Evolutionary conservation across 192 early-diverging fungal species (phyloP).

Genomic region (Entophlyctis luteolus): DNA sequence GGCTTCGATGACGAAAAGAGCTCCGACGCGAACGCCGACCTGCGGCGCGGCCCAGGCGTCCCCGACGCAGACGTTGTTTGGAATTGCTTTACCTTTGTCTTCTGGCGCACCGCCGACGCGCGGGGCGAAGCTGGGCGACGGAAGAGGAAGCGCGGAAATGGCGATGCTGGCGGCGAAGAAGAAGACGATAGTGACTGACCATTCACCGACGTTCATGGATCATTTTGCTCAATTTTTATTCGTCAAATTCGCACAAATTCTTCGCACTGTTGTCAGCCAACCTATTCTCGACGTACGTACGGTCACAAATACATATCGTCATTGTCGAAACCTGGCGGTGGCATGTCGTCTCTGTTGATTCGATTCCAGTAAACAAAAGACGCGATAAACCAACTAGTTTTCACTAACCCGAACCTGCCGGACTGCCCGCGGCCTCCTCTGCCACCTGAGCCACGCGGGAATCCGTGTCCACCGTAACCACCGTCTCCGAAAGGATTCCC

Average conservation of each 20-base stretch:
- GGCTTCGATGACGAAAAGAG: constrained; percentile 84
- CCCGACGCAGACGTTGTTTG: neutral
- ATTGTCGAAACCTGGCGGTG: constrained; percentile 54
- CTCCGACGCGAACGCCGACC: constrained; percentile 68
- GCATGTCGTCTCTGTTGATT: constrained; percentile 74
- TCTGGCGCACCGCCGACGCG: neutral
- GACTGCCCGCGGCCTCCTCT: constrained; percentile 18
- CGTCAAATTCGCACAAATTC: too few relatives aligned
- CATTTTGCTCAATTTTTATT: too few relatives aligned
- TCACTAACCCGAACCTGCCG: constrained; percentile 12
- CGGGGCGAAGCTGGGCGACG: neutral
- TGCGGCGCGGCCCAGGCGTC: neutral
- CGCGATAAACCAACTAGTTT: neutral
- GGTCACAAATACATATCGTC: constrained; percentile 38
- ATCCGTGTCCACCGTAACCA: constrained; percentile 19
- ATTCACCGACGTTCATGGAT: too few relatives aligned
- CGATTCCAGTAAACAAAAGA: constrained; percentile 44
- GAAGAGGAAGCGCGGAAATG: neutral
- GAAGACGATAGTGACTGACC: too few relatives aligned
- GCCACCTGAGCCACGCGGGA: constrained; percentile 13
- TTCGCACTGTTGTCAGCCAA: neutral
- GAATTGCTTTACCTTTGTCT: constrained; percentile 15
- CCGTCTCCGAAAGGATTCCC: constrained; percentile 46
- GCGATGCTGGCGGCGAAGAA: too few relatives aligned
- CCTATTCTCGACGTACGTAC: neutral